These are phyloP conservation scores for Fomitiporia mediterranea DNA, from an alignment of 1,284 basidiomycete genomes.

Conservation along the genomic window DNA sequence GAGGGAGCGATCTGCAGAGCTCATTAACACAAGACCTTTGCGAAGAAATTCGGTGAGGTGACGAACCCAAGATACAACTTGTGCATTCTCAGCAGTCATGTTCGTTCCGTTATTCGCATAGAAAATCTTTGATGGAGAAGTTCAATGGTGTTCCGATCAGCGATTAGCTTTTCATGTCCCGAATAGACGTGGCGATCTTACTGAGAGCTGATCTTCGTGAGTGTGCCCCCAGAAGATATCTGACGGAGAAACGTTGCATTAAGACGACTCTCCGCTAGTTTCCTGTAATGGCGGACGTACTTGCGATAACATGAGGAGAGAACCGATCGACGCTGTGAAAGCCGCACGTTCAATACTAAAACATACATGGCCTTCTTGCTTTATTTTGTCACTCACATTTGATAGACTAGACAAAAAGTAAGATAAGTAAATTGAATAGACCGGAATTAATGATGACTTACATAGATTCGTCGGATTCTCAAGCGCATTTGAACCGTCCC, in stretches of 20 bases:
- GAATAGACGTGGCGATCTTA: slow-evolving; percentile 33
- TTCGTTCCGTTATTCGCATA: slow-evolving; percentile 70
- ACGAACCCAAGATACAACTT: slow-evolving; percentile 50
- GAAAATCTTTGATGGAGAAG: slow-evolving; percentile 49
- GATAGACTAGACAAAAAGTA: slow-evolving; percentile 50
- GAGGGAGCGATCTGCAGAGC: slow-evolving; percentile 55
- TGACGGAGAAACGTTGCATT: slow-evolving; percentile 24
- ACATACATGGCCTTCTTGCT: neutral
- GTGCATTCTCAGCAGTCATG: slow-evolving; percentile 54
- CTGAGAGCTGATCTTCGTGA: slow-evolving; percentile 77
- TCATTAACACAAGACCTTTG: neutral
- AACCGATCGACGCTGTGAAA: slow-evolving; percentile 68
- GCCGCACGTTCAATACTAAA: slow-evolving; percentile 19
- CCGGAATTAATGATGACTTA: slow-evolving; percentile 46
- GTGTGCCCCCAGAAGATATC: slow-evolving; percentile 80
- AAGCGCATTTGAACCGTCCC: slow-evolving; percentile 66
- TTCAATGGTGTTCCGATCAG: neutral
- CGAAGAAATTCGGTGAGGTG: neutral
- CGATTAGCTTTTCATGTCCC: neutral
- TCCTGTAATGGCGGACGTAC: slow-evolving; percentile 36
- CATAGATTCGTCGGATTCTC: slow-evolving; percentile 61
- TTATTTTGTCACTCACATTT: slow-evolving; percentile 45
- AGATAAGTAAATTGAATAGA: neutral
- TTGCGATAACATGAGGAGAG: slow-evolving; percentile 72
- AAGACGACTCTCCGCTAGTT: neutral